A percentile compares a stretch with the other conserved stretches of the same genome.
These are phyloP conservation scores for Colletotrichum tropicicola DNA, from an alignment of 2,329 filamentous ascomycete species.

Conservation along the genomic window DNA sequence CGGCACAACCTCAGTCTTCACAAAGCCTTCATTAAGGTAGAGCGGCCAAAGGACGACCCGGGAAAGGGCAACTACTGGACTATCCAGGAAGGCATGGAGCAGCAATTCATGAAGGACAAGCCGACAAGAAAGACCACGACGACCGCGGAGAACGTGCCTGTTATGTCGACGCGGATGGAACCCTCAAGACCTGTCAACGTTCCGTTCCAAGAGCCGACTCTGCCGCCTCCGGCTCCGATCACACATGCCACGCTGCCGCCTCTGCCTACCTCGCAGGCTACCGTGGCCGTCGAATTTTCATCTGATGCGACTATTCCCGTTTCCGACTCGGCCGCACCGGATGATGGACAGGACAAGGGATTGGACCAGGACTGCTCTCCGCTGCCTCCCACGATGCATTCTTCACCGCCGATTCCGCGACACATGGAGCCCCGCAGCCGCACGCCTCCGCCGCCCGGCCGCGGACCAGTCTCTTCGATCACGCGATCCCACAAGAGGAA, in stretches of 20 bases:
- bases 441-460: constrained; percentile 78
- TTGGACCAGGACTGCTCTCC: constrained; percentile 70
- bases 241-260: constrained; percentile 49
- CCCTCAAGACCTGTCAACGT: constrained; percentile 52
- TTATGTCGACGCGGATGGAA: constrained; percentile 66
- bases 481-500: constrained; percentile 78
- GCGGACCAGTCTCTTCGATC: constrained; percentile 68
- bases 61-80: constrained; percentile 98
- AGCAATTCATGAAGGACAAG: constrained; percentile 90
- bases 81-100: constrained; percentile 89
- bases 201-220: constrained; percentile 54
- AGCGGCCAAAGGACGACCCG: constrained; percentile 94
- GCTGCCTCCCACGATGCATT: constrained; percentile 77
- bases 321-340: constrained; percentile 70
- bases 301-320: constrained; percentile 82
- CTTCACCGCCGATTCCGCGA: constrained; percentile 84
- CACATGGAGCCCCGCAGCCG: constrained; percentile 68
- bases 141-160: constrained; percentile 65
- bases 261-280: constrained; percentile 47
- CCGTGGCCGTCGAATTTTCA: constrained; percentile 67
- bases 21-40: constrained; percentile 95
- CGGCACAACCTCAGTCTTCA: constrained; percentile 97
- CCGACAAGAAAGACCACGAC: constrained; percentile 66
- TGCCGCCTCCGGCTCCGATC: constrained; percentile 54
- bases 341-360: constrained; percentile 55